Base-by-base conservation (phyloP, 2,329 filamentous ascomycete genomes). In the Orbilia oligospora region DNA sequence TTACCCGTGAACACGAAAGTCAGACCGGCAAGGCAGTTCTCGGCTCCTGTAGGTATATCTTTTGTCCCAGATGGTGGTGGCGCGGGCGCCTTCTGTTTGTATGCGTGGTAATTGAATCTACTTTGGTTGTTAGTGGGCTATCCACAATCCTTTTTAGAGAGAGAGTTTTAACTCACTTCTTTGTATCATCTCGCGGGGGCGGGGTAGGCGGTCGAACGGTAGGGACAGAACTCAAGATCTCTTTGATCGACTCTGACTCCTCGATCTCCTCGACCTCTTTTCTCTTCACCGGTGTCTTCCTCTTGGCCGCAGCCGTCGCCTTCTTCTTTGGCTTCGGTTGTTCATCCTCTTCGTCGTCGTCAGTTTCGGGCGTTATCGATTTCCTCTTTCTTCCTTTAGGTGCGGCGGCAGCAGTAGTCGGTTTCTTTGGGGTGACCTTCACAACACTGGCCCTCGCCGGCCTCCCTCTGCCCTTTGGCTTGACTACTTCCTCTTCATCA, bases 1-100 rank as follows among this genome's bases (percentile, higher is more conserved):
- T 97, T 88, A 24, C 96, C 96, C 0, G 97, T 99, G 82, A 99
- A 99, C 30, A 99, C 96, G 83, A 99, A 99, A 0, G 90, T 92
- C 70, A 98, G 87, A 0, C 97, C 96, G 69, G 91, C 91, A 71
- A 99, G 88, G 83, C 96, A 99, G 81, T 97, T 97, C 10, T 96
- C 93, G 66, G 91, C 90, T 6, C 96, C 96, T 20, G 89, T 88
- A 0, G 96, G 96, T 63, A 97, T 86, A 16, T 97, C 93, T 33
- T 87, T 89, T 9, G 88, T 86, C 10, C 90, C 90, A 22, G 89
- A 87, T 61, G 88, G 88, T 6, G 89, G 89, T 18, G 93, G 89
- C 20, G 90, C 89, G 1, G 16, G 88, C 89, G 70, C 89, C 87
- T 81, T 87, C 84, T 76, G 84, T 85, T 81, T 83, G 27, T 86